A percentile compares a stretch with the other conserved stretches of the same genome.
phyloP scores from a whole-genome alignment of 352 stramenopile genomes.

The Phytopythium aichiense region DNA sequence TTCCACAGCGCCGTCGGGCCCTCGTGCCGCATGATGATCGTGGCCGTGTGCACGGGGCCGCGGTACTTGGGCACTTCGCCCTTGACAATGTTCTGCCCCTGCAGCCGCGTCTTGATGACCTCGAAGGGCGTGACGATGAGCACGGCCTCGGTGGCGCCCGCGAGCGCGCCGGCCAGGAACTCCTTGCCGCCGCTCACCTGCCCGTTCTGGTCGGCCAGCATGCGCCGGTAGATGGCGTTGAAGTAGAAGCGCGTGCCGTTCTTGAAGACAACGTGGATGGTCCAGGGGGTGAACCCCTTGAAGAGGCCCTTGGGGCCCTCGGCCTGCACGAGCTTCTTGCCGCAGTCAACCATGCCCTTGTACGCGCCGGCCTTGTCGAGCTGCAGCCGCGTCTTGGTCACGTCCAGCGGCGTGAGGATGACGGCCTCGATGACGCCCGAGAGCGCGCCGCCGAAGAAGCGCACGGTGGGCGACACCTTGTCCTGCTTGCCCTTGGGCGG shows the following conservation, averaged over 20 bases:
- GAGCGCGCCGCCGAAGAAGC: constrained; percentile 81
- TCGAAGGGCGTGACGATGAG: constrained; percentile 97
- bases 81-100: constrained; percentile 88
- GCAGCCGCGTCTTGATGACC: constrained; percentile 98
- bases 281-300: constrained; percentile 89
- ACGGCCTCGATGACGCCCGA: constrained; percentile 83
- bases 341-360: constrained; percentile 82
- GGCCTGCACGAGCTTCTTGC: constrained; percentile 71
- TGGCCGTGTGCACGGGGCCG: constrained; percentile 89
- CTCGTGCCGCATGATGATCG: constrained; percentile 93
- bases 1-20: constrained; percentile 95
- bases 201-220: constrained; percentile 73
- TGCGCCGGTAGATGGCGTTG: constrained; percentile 78
- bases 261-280: constrained; percentile 87
- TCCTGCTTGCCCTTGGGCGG: constrained; percentile 27
- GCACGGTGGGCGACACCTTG: constrained; percentile 68
- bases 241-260: constrained; percentile 90
- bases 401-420: constrained; percentile 84
- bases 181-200: constrained; percentile 79
- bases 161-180: constrained; percentile 89
- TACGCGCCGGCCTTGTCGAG: constrained; percentile 86
- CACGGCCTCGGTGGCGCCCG: constrained; percentile 94
- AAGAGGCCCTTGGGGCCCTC: constrained; percentile 79
- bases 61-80: constrained; percentile 83
- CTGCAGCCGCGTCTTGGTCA: constrained; percentile 88